Evolutionary conservation across 129 eudicot genomes (phyloP), one percentile per base, ranked within the genome.

Genomic region (Calendula officinalis): DNA sequence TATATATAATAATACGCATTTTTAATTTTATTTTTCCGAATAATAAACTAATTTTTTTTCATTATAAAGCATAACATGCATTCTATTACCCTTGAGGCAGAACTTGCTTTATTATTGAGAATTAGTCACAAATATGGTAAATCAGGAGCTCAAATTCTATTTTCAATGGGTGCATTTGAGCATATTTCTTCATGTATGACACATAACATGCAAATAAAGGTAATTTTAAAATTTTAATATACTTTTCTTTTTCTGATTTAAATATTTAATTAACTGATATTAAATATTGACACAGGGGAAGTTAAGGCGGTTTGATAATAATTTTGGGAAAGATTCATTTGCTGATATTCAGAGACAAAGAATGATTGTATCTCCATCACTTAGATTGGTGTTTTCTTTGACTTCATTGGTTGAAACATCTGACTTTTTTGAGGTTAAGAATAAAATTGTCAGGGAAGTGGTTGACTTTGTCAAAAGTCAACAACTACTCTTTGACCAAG

Each of bases 361-460:
- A 68, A 84, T 83, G 86, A 81, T 83, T 37, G 76, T 83, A 43
- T 81, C 95, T 83, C 96, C 98, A 30, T 66, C 85, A 34, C 75
- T 92, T 75, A 80, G 98, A 78, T 72, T 92, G 71, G 88, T 88
- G 45, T 83, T 92, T 53, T 92, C 96, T 11, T 71, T 92, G 78
- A 92, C 96, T 51, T 88, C 98, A 65, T 64, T 91, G 82, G 88
- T 91, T 7, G 90, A 91, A 62, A 67, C 90, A 47, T 82, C 96
- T 12, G 98, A 91, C 46, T 91, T 80, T 54, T 82, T 80, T 69
- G 96, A 91, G 96, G 98, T 92, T 71, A 92, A 88, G 67, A 92
- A 92, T 79, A 92, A 92, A 82, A 75, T 92, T 57, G 98, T 85
- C 58, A 91, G 98, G 45, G 98, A 92, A 80, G 88, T 85, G 47